A percentile compares a stretch with the other conserved stretches of the same genome.
Conservation (phyloP, 2,329 filamentous ascomycete species). For the Arthrobotrys conoides region DNA sequence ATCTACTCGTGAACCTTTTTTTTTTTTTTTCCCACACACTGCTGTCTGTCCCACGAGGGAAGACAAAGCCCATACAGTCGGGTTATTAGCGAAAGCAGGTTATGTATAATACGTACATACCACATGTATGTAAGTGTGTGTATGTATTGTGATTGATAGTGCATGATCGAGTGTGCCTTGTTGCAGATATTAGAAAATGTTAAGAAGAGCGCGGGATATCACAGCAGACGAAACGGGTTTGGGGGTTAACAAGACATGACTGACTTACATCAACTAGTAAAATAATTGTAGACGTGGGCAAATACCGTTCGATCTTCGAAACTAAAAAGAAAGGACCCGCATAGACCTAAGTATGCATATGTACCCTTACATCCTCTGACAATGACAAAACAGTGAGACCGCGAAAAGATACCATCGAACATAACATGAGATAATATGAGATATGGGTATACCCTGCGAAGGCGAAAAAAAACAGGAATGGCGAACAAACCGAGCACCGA, state of each 20-base stretch:
- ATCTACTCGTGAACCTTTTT: conserved; percentile 21
- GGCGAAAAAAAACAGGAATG: conserved; percentile 17
- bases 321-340: neutral
- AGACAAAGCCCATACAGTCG: neutral
- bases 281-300: conserved; percentile 27
- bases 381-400: neutral
- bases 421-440: neutral
- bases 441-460: conserved; percentile 4
- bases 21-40: neutral
- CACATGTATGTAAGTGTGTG: neutral
- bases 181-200: conserved; percentile 8
- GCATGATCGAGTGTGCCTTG: conserved; percentile 36
- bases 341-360: neutral
- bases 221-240: conserved; percentile 25
- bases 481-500: neutral
- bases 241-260: conserved; percentile 13
- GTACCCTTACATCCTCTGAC: neutral
- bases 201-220: conserved; percentile 23
- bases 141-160: conserved; percentile 17
- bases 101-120: neutral
- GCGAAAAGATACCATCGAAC: conserved; percentile 9
- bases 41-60: conserved; percentile 21
- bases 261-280: neutral
- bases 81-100: conserved; percentile 7
- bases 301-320: conserved; percentile 13